phyloP scores from a whole-genome alignment of 1,284 basidiomycete species.

The Pseudozyma flocculosa region DNA sequence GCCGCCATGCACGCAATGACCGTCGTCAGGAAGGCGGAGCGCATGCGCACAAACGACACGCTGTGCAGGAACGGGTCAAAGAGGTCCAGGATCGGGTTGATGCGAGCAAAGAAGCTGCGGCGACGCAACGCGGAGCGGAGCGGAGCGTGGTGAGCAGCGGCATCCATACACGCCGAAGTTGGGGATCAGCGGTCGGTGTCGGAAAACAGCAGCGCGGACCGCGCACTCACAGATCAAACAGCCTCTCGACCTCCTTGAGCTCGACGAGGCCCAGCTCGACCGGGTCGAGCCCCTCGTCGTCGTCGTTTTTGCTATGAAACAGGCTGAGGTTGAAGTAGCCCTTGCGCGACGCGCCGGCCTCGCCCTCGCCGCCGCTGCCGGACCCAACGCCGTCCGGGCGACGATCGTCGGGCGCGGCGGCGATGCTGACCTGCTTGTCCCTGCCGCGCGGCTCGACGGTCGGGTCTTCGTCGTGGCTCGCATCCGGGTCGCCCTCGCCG shows the following conservation, averaged over 20 bases:
- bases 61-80: constrained; percentile 49
- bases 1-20: constrained; percentile 45
- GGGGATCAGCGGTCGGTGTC: too few relatives aligned
- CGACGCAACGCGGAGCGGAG: too few relatives aligned
- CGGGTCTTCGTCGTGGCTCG: constrained; percentile 1
- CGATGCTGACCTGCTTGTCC: constrained; percentile 29
- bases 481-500: constrained; percentile 22
- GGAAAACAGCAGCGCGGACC: too few relatives aligned
- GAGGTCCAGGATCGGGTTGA: constrained; percentile 46
- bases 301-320: constrained; percentile 46
- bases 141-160: too few relatives aligned
- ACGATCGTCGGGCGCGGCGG: constrained; percentile 8
- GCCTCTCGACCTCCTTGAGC: constrained; percentile 37
- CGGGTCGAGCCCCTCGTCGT: constrained; percentile 33
- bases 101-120: constrained; percentile 41
- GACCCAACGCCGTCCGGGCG: constrained; percentile 13
- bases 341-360: constrained; percentile 42
- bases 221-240: constrained; percentile 27
- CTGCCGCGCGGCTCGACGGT: background rate
- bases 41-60: constrained; percentile 41
- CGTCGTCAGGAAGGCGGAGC: constrained; percentile 44
- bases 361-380: constrained; percentile 25
- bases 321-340: constrained; percentile 47
- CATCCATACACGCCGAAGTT: too few relatives aligned
- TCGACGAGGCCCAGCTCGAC: constrained; percentile 37